A percentile compares a stretch with the other conserved stretches of the same genome.
Evolutionary conservation across 2,329 filamentous ascomycete genomes (phyloP).

Genomic region (Verticillium alfalfae): DNA sequence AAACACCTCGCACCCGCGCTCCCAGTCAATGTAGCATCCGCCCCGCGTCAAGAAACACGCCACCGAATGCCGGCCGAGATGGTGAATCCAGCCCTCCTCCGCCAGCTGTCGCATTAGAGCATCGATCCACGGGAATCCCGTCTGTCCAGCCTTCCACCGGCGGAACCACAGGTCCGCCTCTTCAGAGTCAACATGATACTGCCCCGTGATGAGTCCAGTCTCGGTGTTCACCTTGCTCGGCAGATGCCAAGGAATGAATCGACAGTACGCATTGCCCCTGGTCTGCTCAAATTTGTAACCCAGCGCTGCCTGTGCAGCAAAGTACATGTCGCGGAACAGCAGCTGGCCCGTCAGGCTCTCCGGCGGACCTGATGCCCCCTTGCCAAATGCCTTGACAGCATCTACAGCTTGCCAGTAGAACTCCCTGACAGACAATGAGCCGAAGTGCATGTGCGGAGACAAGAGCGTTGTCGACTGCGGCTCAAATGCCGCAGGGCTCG

Average conservation of each 20-base stretch:
- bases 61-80: slow-evolving; percentile 70
- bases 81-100: slow-evolving; percentile 73
- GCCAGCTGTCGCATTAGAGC: slow-evolving; percentile 71
- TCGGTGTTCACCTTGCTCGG: slow-evolving; percentile 49
- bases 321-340: slow-evolving; percentile 80
- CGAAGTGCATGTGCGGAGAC: slow-evolving; percentile 71
- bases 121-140: slow-evolving; percentile 78
- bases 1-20: slow-evolving; percentile 72
- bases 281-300: slow-evolving; percentile 61
- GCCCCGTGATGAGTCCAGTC: slow-evolving; percentile 43
- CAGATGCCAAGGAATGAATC: slow-evolving; percentile 77
- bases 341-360: slow-evolving; percentile 68
- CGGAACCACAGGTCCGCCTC: slow-evolving; percentile 61
- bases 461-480: slow-evolving; percentile 70
- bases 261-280: slow-evolving; percentile 57
- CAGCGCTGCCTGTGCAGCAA: slow-evolving; percentile 66
- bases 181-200: slow-evolving; percentile 58
- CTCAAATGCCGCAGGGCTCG: slow-evolving; percentile 67
- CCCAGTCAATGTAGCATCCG: slow-evolving; percentile 75
- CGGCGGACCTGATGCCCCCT: slow-evolving; percentile 55
- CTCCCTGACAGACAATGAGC: slow-evolving; percentile 61
- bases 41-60: slow-evolving; percentile 77
- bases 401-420: slow-evolving; percentile 70
- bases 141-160: slow-evolving; percentile 63
- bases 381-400: slow-evolving; percentile 51